Evolutionary conservation across 352 stramenopile species (phyloP).

Genomic region (Phytopythium montanum): DNA sequence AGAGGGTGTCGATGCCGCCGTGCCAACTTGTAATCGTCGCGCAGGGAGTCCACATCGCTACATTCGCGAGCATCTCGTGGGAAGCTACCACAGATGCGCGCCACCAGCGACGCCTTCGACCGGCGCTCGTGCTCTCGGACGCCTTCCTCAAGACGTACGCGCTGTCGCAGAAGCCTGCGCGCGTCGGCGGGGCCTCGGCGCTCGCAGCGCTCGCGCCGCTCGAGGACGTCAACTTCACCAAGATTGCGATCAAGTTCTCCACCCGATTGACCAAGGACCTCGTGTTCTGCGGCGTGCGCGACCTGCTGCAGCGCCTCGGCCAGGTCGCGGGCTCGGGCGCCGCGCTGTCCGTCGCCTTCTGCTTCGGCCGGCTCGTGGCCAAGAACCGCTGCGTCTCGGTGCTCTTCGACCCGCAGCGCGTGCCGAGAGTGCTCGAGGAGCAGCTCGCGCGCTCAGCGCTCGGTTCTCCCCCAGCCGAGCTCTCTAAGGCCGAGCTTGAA

Average conservation of each 20-base stretch:
- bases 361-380: conserved; percentile 62
- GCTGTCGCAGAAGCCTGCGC: conserved; percentile 41
- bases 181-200: not conserved
- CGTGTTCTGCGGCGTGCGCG: conserved; percentile 60
- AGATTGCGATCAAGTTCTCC: conserved; percentile 83
- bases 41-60: conserved; percentile 70
- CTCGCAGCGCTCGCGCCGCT: conserved; percentile 35
- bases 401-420: conserved; percentile 64
- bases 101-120: conserved; percentile 55
- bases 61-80: conserved; percentile 71
- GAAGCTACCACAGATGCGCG: conserved; percentile 52
- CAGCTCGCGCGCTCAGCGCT: conserved; percentile 58
- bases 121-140: conserved; percentile 61
- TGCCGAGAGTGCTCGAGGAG: conserved; percentile 54
- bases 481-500: conserved; percentile 38
- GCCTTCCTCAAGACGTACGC: conserved; percentile 65
- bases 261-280: conserved; percentile 70
- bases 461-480: conserved; percentile 26
- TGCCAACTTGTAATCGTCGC: not conserved
- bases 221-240: conserved; percentile 80
- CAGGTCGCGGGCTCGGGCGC: conserved; percentile 49
- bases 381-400: conserved; percentile 72
- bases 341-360: conserved; percentile 61
- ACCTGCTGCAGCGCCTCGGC: conserved; percentile 73
- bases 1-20: not conserved